Base-by-base conservation (phyloP, 1,139 yeast genomes). In the Pichia sp. region DNA sequence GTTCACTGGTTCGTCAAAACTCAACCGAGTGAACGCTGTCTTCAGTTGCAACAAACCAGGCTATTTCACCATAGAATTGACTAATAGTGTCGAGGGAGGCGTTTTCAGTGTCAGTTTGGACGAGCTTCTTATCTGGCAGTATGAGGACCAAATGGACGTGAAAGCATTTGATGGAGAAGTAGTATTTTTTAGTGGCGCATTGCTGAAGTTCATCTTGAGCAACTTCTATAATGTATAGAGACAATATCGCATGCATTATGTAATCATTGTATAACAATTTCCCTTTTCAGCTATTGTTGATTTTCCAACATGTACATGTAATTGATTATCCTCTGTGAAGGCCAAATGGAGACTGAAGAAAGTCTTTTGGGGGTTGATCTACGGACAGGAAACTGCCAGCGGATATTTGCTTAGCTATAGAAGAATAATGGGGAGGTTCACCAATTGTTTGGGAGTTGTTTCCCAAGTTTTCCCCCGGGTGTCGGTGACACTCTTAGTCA, bases 41-140 rank as follows among this genome's bases (percentile, higher is more conserved):
- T 30, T 50, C 29, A 42, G 30, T 8, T 54, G 56, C 27, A 40
- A 46, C 43, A 54, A 48, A 24, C 51, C 54, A 2, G 54, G 54
- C 12, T 34, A n/a, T 33, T 89, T 90, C 65, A 51, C 60, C 6
- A 38, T 58, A 3, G 61, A 58, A 27, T 46, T 60, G 31, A 49
- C 46, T 40, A 64, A 62, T 5, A 51, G 50, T 6, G 24, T 24
- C 9, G 45, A 40, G 16, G 87, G 86, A 5, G 87, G 87, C 0
- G 33, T 73, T 17, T 73, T 75, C 27, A 73, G 75, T 14, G 65
- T 87, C 20, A 76, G 87, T 0, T 71, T 88, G 56, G 96, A 90
- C 64, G 84, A 86, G 51, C 71, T 90, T 54, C 75, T 90, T 58
- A 80, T 80, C 50, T 76, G 79, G 58, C 96, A 89, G 69, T 88